phyloP scores from a whole-genome alignment of 257 asterid genomes.

The Penstemon barbatus region DNA sequence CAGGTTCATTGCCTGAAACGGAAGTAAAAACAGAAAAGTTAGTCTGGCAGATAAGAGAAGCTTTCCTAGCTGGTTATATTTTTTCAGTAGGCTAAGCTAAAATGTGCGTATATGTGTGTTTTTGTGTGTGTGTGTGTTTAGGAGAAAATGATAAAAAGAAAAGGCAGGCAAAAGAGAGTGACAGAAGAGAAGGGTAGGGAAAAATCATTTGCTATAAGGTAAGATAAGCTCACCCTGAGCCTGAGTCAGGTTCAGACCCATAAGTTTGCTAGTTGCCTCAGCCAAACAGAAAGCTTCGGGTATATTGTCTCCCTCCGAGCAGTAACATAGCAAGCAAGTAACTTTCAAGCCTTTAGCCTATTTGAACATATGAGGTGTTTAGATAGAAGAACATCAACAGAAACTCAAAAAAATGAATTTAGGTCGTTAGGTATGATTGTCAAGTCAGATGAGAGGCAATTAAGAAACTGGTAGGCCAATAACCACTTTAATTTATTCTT shows the following conservation, averaged over 20 bases:
- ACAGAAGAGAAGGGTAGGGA: background rate
- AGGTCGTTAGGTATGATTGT: background rate
- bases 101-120: too few relatives aligned
- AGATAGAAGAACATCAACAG: conserved; percentile 4
- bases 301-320: conserved; percentile 97
- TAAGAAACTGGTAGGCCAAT: background rate
- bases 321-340: conserved; percentile 86
- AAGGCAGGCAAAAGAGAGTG: background rate
- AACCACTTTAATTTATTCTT: background rate
- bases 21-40: conserved; percentile 3
- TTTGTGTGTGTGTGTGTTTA: background rate
- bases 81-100: background rate
- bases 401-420: background rate
- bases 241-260: conserved; percentile 41
- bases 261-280: conserved; percentile 70
- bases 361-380: conserved; percentile 6
- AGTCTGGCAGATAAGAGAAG: background rate
- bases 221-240: conserved; percentile 52
- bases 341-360: conserved; percentile 90
- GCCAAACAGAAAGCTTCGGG: conserved; percentile 90
- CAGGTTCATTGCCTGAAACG: conserved; percentile 51
- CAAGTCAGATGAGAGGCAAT: background rate
- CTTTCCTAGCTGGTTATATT: background rate
- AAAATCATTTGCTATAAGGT: background rate
- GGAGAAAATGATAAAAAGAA: background rate